Percentiles rank a stretch among this genome's conserved stretches.
These are phyloP conservation scores for Leccinum barrowsii DNA, from an alignment of 768 basidiomycete genomes.

Conservation along the genomic window DNA sequence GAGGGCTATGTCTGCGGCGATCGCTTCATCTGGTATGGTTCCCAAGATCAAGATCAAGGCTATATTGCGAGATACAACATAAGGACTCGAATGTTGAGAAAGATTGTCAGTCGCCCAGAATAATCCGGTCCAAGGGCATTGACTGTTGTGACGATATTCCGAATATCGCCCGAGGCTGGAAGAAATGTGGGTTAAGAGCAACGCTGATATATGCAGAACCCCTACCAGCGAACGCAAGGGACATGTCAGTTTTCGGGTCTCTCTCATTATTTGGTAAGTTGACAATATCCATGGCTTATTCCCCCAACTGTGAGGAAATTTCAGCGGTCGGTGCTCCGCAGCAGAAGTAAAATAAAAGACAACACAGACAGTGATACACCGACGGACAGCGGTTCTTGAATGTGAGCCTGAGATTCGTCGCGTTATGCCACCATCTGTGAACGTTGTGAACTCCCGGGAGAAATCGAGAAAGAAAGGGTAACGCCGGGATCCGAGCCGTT, in stretches of 20 bases:
- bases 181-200: neutral
- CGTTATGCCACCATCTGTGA: too few species aligned
- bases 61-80: conserved; percentile 38
- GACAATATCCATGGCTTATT: conserved; percentile 33
- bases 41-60: conserved; percentile 41
- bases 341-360: neutral
- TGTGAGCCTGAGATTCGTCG: neutral
- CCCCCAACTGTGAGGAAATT: conserved; percentile 26
- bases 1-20: conserved; percentile 42
- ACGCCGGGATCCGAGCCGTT: too few species aligned
- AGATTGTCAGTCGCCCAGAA: conserved; percentile 35
- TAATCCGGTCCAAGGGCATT: conserved; percentile 42
- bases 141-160: conserved; percentile 41
- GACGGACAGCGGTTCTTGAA: conserved; percentile 27
- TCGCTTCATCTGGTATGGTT: conserved; percentile 25
- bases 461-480: too few species aligned
- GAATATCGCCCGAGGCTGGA: conserved; percentile 48
- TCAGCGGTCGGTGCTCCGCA: neutral
- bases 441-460: too few species aligned
- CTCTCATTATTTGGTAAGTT: conserved; percentile 25
- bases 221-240: conserved; percentile 26
- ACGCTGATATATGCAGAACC: neutral
- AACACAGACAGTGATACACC: conserved; percentile 23
- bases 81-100: conserved; percentile 37
- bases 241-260: conserved; percentile 13